Evolutionary conservation across 192 early-diverging fungal species (phyloP).

Genomic region (Backusella psychrophila): DNA sequence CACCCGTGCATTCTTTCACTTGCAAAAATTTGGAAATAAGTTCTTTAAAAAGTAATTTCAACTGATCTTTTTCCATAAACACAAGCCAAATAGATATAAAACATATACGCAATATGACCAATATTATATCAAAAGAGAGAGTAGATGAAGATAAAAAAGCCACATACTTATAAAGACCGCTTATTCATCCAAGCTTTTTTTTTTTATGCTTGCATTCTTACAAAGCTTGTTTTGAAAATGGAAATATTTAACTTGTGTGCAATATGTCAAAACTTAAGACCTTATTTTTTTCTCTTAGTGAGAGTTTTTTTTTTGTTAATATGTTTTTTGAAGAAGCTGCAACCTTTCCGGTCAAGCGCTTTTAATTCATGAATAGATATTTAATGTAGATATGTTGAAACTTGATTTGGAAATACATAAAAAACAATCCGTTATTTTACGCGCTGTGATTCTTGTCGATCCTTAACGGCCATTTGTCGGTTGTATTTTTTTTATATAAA

Average conservation of each 20-base stretch:
- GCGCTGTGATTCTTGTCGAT: neutral
- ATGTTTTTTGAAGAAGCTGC: neutral
- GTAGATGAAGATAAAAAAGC: neutral
- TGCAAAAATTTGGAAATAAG: neutral
- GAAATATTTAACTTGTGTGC: neutral
- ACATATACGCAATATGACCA: neutral
- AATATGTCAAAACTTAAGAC: slow-evolving; percentile 4
- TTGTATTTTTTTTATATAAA: neutral
- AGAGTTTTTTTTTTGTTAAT: neutral
- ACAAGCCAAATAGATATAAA: neutral
- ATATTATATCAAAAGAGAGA: neutral
- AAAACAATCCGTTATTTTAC: neutral
- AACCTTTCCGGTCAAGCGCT: neutral
- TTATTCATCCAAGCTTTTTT: neutral
- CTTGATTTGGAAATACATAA: neutral
- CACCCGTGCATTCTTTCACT: neutral
- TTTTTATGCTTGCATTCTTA: neutral
- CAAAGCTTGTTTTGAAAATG: neutral
- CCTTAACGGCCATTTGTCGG: neutral
- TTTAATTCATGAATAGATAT: neutral
- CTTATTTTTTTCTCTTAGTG: neutral
- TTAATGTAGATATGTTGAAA: neutral
- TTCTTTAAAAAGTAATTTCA: neutral
- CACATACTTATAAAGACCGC: neutral
- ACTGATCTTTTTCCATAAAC: neutral